These are phyloP conservation scores for Nemania sp. DNA, from an alignment of 2,329 filamentous ascomycete species.

Conservation along the genomic window DNA sequence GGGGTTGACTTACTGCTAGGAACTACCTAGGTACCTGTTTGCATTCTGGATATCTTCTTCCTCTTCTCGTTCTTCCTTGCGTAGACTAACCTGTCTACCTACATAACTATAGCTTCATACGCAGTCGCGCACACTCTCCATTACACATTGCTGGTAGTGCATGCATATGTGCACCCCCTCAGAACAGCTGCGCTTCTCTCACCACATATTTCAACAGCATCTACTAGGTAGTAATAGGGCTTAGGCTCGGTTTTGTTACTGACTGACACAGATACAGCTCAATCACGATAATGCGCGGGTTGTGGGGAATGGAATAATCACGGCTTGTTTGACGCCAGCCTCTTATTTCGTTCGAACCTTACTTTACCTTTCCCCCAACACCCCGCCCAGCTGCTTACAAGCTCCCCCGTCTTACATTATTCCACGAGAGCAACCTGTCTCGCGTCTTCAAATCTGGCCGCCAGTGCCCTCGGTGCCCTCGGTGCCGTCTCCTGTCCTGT, in stretches of 20 bases:
- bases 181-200: neutral
- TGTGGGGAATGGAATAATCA: neutral
- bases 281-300: conserved; percentile 2
- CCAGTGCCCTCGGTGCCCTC: too few species aligned
- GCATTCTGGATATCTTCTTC: conserved; percentile 2
- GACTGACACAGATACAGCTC: too few species aligned
- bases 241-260: neutral
- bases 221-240: too few species aligned
- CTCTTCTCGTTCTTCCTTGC: neutral
- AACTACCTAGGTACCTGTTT: neutral
- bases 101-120: neutral
- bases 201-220: too few species aligned
- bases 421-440: neutral
- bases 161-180: neutral
- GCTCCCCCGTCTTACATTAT: conserved; percentile 1
- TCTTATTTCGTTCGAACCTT: neutral
- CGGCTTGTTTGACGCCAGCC: neutral
- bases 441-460: neutral
- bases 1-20: conserved; percentile 3
- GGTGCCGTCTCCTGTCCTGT: too few species aligned
- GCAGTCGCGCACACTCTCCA: neutral
- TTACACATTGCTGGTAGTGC: neutral
- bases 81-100: neutral
- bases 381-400: too few species aligned
- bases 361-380: neutral